Base-by-base conservation (phyloP, 495 filamentous ascomycete genomes). In the Hypoxylon cercidicola region DNA sequence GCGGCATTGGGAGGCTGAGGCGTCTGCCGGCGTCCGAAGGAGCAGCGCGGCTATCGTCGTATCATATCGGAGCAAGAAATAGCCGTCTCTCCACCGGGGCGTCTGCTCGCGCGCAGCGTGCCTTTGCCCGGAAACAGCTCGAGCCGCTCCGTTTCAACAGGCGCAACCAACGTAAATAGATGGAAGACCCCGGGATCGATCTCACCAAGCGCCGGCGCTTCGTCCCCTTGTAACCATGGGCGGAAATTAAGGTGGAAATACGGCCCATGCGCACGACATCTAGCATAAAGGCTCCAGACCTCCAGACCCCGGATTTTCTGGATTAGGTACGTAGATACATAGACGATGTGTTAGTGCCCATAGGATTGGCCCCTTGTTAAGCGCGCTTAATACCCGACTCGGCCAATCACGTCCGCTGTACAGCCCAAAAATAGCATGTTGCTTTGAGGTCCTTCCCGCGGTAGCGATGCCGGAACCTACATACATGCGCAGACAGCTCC, bases 111-210 rank as follows among this genome's bases (percentile, higher is more conserved):
- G 7, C 7, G 25, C 25, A 28, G 25, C 25, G 25, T 28, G 3
- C 3, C 25, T 3, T 28, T 54, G 28, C n/a, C 21, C 9, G 18
- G 7, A 39, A 55, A 59, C 35, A 35, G 9, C 15, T 37, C 48
- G 48, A 64, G 58, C 58, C 64, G 54, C 64, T 43, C 43, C n/a
- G 64, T 68, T 68, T 68, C 64, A 59, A 58, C 52, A 68, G 46
- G 59, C 64, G 64, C 64, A 62, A 25, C 30, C 18, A 51, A 34
- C 12, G 6, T 18, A 40, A 20, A n/a, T 8, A 47, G 25, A 15
- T 3, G n/a, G n/a, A n/a, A n/a, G n/a, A n/a, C n/a, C 44, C 32
- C 28, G 19, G 4, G 30, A 48, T 39, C 37, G n/a, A 55, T 55
- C 34, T 63, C 47, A 44, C 16, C 55, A 65, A 60, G 62, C 62